phyloP scores from a whole-genome alignment of 257 asterid species.

The Solanum arcanum region DNA sequence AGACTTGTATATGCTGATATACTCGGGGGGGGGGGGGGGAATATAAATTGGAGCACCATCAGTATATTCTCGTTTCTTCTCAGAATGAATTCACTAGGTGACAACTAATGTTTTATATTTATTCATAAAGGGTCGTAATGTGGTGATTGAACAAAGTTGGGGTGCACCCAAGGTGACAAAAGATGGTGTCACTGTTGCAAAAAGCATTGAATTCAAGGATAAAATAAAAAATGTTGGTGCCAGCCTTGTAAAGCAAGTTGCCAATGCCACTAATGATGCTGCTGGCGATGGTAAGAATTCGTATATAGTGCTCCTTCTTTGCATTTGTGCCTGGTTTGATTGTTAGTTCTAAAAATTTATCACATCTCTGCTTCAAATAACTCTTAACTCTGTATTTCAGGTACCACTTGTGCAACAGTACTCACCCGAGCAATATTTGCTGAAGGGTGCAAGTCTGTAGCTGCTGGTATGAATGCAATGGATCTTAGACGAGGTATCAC shows the following conservation, averaged over 20 bases:
- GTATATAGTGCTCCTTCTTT: background rate
- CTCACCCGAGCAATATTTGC: slow-evolving; percentile 39
- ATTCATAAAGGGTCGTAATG: slow-evolving; percentile 33
- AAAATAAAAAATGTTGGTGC: slow-evolving; percentile 45
- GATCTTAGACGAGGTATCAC: slow-evolving; percentile 53
- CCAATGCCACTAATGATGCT: slow-evolving; percentile 50
- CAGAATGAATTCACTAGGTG: background rate
- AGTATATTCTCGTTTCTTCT: background rate
- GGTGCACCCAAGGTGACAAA: slow-evolving; percentile 52
- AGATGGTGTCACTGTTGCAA: slow-evolving; percentile 53
- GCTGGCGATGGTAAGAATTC: slow-evolving; percentile 43
- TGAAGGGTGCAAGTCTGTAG: slow-evolving; percentile 62
- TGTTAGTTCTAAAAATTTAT: background rate
- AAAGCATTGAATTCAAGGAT: slow-evolving; percentile 37
- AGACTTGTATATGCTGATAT: background rate
- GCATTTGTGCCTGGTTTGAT: background rate
- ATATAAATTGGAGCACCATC: background rate
- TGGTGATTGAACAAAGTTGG: slow-evolving; percentile 43
- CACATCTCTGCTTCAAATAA: background rate
- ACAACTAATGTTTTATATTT: background rate
- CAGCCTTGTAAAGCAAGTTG: slow-evolving; percentile 48
- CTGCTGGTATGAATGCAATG: slow-evolving; percentile 67
- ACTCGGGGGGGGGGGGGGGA: background rate
- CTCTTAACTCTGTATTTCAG: slow-evolving; percentile 7
- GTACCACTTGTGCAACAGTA: slow-evolving; percentile 52